Conservation (phyloP, 2,329 filamentous ascomycete genomes). For the Erysiphe pulchra region DNA sequence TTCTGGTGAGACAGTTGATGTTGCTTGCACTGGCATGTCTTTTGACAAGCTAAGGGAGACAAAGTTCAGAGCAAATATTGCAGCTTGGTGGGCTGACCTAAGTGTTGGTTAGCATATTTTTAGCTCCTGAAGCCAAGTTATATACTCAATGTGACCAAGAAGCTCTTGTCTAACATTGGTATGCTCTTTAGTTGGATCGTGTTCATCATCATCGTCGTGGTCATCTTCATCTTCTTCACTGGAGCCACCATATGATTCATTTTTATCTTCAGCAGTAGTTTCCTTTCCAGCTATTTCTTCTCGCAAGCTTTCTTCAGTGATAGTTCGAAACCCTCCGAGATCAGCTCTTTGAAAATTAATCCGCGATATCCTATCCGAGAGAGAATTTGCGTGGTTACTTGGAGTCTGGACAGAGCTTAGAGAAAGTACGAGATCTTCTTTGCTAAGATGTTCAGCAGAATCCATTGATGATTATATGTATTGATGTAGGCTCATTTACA, state of each 20-base stretch:
- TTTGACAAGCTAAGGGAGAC: slow-evolving; percentile 67
- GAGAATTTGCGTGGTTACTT: slow-evolving; percentile 28
- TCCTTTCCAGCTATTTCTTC: slow-evolving; percentile 32
- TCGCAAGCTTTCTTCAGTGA: slow-evolving; percentile 48
- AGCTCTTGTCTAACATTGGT: slow-evolving; percentile 28
- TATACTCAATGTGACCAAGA: slow-evolving; percentile 30
- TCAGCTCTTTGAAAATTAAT: slow-evolving; percentile 34
- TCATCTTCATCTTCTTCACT: slow-evolving; percentile 19
- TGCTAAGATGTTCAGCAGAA: slow-evolving; percentile 13
- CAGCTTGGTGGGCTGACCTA: slow-evolving; percentile 27
- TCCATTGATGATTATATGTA: neutral
- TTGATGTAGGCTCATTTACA: too few relatives aligned
- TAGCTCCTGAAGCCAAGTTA: neutral
- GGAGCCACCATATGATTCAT: slow-evolving; percentile 20
- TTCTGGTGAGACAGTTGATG: slow-evolving; percentile 40
- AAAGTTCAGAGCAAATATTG: slow-evolving; percentile 52
- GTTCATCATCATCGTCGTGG: slow-evolving; percentile 1
- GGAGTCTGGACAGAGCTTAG: slow-evolving; percentile 33
- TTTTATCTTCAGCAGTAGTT: slow-evolving; percentile 15
- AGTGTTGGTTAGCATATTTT: slow-evolving; percentile 3
- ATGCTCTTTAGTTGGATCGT: slow-evolving; percentile 14
- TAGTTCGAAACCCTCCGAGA: slow-evolving; percentile 55
- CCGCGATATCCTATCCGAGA: slow-evolving; percentile 54
- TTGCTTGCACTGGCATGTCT: slow-evolving; percentile 43
- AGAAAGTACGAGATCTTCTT: slow-evolving; percentile 24